A percentile compares a stretch with the other conserved stretches of the same genome.
Conservation (phyloP, 2,329 filamentous ascomycete species). For the Cryoendolithus antarcticus region DNA sequence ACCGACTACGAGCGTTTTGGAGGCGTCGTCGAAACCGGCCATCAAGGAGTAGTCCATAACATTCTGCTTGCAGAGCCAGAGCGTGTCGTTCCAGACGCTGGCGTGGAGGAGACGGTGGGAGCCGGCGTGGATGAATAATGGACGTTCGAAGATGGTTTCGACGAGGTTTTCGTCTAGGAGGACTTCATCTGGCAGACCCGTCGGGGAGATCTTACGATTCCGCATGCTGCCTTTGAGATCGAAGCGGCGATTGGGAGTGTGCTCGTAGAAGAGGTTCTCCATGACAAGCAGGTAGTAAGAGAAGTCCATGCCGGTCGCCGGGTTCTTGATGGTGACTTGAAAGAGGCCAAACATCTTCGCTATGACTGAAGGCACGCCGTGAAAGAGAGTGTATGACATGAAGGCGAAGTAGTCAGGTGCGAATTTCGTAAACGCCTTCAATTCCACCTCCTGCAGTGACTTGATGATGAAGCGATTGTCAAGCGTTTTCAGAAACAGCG, state of each 20-base stretch:
- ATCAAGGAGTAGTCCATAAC: slow-evolving; percentile 99
- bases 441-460: slow-evolving; percentile 80
- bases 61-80: slow-evolving; percentile 87
- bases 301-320: slow-evolving; percentile 78
- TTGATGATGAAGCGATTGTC: slow-evolving; percentile 92
- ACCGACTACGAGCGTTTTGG: slow-evolving; percentile 85
- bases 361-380: slow-evolving; percentile 84
- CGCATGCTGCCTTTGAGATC: slow-evolving; percentile 98
- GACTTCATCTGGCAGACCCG: slow-evolving; percentile 91
- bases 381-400: slow-evolving; percentile 92
- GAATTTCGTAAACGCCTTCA: slow-evolving; percentile 85
- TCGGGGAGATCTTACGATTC: slow-evolving; percentile 92
- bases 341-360: slow-evolving; percentile 99
- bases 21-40: slow-evolving; percentile 87
- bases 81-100: slow-evolving; percentile 93
- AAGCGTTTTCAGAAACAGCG: slow-evolving; percentile 88
- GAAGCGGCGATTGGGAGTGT: slow-evolving; percentile 65
- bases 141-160: slow-evolving; percentile 96
- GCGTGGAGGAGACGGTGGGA: slow-evolving; percentile 85
- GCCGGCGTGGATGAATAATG: slow-evolving; percentile 88
- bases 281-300: slow-evolving; percentile 90
- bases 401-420: slow-evolving; percentile 95
- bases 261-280: slow-evolving; percentile 97
- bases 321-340: slow-evolving; percentile 94
- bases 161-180: slow-evolving; percentile 97